These are phyloP conservation scores for Aspergillus leporis DNA, from an alignment of 495 filamentous ascomycete genomes.

Conservation along the genomic window DNA sequence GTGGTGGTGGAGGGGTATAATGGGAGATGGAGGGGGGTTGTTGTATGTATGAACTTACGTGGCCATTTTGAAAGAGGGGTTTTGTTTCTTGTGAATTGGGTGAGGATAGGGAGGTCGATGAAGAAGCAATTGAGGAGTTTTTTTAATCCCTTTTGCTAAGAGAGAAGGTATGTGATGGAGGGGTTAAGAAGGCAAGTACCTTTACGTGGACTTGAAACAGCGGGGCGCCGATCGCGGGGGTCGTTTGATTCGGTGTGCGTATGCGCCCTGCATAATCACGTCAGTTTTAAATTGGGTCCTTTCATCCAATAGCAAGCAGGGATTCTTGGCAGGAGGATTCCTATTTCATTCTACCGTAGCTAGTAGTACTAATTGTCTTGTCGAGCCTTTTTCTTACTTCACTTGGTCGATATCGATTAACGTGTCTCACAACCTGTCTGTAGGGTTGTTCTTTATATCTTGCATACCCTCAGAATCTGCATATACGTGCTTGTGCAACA, in stretches of 20 bases:
- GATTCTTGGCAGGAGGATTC: too few relatives aligned
- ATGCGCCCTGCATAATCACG: not conserved
- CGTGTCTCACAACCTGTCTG: too few relatives aligned
- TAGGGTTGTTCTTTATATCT: too few relatives aligned
- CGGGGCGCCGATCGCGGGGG: conserved; percentile 23
- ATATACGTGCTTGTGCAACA: too few relatives aligned
- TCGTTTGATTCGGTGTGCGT: not conserved
- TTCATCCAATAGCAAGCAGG: too few relatives aligned
- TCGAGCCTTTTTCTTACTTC: too few relatives aligned
- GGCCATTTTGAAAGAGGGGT: conserved; percentile 35
- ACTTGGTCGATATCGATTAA: too few relatives aligned
- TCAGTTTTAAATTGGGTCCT: not conserved
- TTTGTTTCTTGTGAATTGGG: not conserved
- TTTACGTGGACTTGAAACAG: conserved; percentile 10
- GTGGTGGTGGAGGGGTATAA: conserved; percentile 2
- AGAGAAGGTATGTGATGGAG: conserved; percentile 4
- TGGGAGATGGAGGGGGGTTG: not conserved
- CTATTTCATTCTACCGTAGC: too few relatives aligned
- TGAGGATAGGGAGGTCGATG: not conserved
- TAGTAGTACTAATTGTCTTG: too few relatives aligned
- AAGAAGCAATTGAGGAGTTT: not conserved
- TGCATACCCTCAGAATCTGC: too few relatives aligned
- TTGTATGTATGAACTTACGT: conserved; percentile 39
- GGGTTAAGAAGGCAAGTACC: not conserved
- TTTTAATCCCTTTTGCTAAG: not conserved